phyloP scores from a whole-genome alignment of 257 asterid species.

The Apocynum venetum region DNA sequence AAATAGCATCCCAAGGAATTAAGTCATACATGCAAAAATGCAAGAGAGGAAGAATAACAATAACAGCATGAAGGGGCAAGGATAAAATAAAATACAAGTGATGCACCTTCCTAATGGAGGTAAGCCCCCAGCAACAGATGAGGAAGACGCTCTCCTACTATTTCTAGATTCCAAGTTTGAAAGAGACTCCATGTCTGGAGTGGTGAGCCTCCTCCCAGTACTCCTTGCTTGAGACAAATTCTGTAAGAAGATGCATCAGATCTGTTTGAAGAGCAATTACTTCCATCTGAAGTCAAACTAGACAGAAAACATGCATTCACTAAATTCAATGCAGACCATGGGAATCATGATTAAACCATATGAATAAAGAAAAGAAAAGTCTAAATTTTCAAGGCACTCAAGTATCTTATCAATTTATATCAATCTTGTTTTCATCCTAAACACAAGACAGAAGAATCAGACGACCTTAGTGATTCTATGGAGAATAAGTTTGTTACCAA shows the following conservation, averaged over 20 bases:
- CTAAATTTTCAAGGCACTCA: not conserved
- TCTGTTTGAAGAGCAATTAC: not conserved
- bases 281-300: not conserved
- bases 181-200: conserved; percentile 55
- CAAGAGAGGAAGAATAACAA: conserved; percentile 3
- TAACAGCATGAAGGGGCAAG: not conserved
- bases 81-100: conserved; percentile 9
- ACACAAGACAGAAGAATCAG: not conserved
- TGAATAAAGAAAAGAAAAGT: not conserved
- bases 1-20: conserved; percentile 23
- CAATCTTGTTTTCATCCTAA: not conserved
- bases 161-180: conserved; percentile 61
- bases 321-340: not conserved
- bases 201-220: conserved; percentile 57
- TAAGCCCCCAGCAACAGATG: conserved; percentile 90
- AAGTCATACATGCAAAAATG: conserved; percentile 15
- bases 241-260: conserved; percentile 39
- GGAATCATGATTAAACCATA: not conserved
- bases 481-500: not conserved
- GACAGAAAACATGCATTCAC: not conserved
- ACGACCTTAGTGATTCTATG: not conserved
- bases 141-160: conserved; percentile 64
- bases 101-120: conserved; percentile 92
- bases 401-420: not conserved
- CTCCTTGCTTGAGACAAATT: conserved; percentile 89